These are phyloP conservation scores for Schwanniomyces polymorphus DNA, from an alignment of 805 yeast genomes.

Conservation along the genomic window DNA sequence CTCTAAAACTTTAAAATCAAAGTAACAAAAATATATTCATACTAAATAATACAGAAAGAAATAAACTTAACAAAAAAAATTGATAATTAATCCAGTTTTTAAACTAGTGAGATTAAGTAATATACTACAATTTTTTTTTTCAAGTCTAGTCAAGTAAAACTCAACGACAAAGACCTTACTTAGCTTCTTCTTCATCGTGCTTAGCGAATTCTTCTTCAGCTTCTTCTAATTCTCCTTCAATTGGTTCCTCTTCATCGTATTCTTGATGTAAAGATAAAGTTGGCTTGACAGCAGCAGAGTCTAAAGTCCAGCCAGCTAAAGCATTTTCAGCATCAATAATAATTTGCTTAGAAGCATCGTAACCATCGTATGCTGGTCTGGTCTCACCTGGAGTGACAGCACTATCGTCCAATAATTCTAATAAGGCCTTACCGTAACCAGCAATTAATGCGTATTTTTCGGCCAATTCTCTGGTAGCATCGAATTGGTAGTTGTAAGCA, in stretches of 20 bases:
- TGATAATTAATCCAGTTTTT: conserved; percentile 1
- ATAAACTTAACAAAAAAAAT: not conserved
- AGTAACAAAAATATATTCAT: not conserved
- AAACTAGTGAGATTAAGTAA: conserved; percentile 1
- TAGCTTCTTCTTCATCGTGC: conserved; percentile 27
- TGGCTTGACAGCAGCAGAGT: conserved; percentile 79
- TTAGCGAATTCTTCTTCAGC: conserved; percentile 57
- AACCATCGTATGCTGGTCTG: conserved; percentile 86
- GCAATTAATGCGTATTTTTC: conserved; percentile 86
- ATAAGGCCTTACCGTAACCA: conserved; percentile 84
- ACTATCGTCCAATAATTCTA: conserved; percentile 79
- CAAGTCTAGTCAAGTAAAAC: not conserved
- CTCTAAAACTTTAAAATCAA: not conserved
- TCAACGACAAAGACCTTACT: conserved; percentile 1
- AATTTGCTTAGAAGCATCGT: conserved; percentile 85
- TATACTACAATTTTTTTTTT: not conserved
- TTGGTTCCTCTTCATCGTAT: conserved; percentile 49
- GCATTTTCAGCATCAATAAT: conserved; percentile 85
- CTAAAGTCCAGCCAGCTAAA: conserved; percentile 81
- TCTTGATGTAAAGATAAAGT: conserved; percentile 68
- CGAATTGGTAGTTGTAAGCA: conserved; percentile 82
- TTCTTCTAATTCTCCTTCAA: conserved; percentile 50
- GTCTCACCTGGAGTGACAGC: conserved; percentile 93
- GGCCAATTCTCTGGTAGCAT: conserved; percentile 80
- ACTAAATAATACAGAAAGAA: conserved; percentile 6